Base-by-base conservation (phyloP, 805 yeast genomes). In the Candida cerambycidarum region DNA sequence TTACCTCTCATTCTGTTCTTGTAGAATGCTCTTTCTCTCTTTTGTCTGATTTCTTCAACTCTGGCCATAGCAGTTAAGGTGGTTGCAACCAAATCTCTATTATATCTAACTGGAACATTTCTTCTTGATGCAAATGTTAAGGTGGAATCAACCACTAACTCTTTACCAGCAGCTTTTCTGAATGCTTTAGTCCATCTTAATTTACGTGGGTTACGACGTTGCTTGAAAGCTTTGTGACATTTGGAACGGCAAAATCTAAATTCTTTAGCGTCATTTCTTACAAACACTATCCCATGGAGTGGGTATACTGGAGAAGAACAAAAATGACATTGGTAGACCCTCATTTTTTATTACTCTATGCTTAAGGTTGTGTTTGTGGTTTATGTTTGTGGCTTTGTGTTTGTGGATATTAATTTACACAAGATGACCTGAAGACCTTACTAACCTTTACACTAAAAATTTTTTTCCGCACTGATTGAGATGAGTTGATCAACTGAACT, bases 1-100 rank as follows among this genome's bases (percentile, higher is more conserved):
- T 93, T 93, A 51, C 97, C 97, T 69, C 86, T 88, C 99, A 93
- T 93, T 82, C 99, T 86, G 75, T 90, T 89, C 89, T 90, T 92
- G 76, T 88, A 93, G 89, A 93, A 93, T 12, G 98, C 97, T 63
- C 95, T 80, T 70, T 93, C 99, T 75, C 99, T 85, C 77, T 83
- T 89, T 65, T 79, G 84, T 76, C 99, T 83, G 66, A 93, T 93
- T 72, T 89, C 95, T 67, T 93, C 97, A 49, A 93, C 85, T 73
- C 97, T 83, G 43, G 85, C 76, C 99, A 93, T 93, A 35, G 96
- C 97, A 72, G 79, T 84, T 68, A 93, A 78, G 13, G 99, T 93
- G 38, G 95, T 87, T 44, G 93, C 85, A 30, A 93, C 98, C 47
- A 93, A 77, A 59, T 93, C 97, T 75, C 99, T 82, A 74, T 93